Conservation (phyloP, 1,139 yeast species). For the Diutina ranongensis region DNA sequence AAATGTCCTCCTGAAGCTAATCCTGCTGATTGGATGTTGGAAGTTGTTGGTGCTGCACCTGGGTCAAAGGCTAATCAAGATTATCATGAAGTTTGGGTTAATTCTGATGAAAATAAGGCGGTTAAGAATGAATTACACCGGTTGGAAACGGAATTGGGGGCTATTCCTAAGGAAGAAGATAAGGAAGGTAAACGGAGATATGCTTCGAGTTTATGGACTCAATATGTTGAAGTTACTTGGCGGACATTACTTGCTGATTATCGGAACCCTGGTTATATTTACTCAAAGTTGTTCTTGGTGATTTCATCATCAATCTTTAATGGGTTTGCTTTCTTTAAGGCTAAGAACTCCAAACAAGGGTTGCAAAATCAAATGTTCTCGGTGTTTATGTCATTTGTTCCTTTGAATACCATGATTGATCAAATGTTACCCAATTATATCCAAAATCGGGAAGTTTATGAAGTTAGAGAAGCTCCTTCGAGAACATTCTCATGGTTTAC, state of each 20-base stretch:
- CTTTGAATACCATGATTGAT: slow-evolving; percentile 23
- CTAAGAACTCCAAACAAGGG: slow-evolving; percentile 48
- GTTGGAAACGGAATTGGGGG: not conserved
- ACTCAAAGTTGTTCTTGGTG: slow-evolving; percentile 50
- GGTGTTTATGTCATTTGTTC: slow-evolving; percentile 34
- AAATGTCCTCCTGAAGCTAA: slow-evolving; percentile 48
- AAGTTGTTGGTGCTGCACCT: slow-evolving; percentile 9
- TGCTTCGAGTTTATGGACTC: slow-evolving; percentile 37
- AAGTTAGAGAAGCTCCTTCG: slow-evolving; percentile 8
- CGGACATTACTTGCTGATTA: slow-evolving; percentile 57
- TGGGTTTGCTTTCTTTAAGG: slow-evolving; percentile 67
- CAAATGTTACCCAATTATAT: slow-evolving; percentile 7
- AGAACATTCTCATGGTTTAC: slow-evolving; percentile 8
- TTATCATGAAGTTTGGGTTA: slow-evolving; percentile 6
- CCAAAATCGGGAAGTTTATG: slow-evolving; percentile 7
- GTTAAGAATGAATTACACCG: not conserved
- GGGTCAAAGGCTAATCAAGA: slow-evolving; percentile 6
- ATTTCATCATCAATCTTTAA: slow-evolving; percentile 45
- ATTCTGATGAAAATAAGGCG: slow-evolving; percentile 7
- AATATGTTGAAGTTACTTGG: slow-evolving; percentile 38
- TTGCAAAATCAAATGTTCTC: slow-evolving; percentile 53
- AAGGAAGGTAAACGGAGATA: slow-evolving; percentile 25
- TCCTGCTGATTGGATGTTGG: slow-evolving; percentile 78
- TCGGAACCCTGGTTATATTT: slow-evolving; percentile 66
- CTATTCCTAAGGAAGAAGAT: slow-evolving; percentile 18